A percentile compares a stretch with the other conserved stretches of the same genome.
These are phyloP conservation scores for Emmonsiellopsis sp. DNA, from an alignment of 2,329 filamentous ascomycete genomes.

Conservation along the genomic window DNA sequence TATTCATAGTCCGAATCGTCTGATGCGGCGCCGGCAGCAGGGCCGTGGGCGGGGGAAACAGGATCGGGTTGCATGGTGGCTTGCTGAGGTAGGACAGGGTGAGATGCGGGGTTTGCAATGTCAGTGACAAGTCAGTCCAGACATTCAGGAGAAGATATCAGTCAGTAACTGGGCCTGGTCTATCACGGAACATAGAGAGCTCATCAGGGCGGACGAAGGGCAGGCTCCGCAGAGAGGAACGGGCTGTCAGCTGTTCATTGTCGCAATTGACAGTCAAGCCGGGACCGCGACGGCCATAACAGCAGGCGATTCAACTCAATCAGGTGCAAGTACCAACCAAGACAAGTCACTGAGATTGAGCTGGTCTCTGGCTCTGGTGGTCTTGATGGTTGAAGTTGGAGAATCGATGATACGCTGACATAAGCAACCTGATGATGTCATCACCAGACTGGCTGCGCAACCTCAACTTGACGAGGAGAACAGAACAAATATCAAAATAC, in stretches of 20 bases:
- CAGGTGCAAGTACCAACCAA: too few species aligned
- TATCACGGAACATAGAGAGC: too few species aligned
- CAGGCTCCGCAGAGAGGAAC: background rate
- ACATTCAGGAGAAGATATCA: background rate
- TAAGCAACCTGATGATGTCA: slow-evolving; percentile 8
- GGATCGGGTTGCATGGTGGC: background rate
- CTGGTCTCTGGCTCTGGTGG: too few species aligned
- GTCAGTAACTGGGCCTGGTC: background rate
- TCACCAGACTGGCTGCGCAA: background rate
- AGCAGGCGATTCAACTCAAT: background rate
- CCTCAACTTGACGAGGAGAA: too few species aligned
- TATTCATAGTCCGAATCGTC: slow-evolving; percentile 50
- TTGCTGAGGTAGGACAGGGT: background rate
- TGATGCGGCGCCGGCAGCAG: slow-evolving; percentile 9
- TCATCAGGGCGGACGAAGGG: too few species aligned
- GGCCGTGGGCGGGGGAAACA: slow-evolving; percentile 3
- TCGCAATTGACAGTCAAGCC: background rate
- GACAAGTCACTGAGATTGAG: too few species aligned
- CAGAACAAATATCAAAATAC: background rate
- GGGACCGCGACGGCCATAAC: background rate
- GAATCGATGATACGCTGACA: background rate
- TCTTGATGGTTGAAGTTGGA: too few species aligned
- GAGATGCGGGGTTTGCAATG: background rate
- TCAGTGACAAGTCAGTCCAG: background rate
- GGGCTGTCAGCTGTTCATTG: background rate